Percentiles rank a stretch among this genome's conserved stretches.
Conservation (phyloP, 306 rosid species). For the Gastrolobium villosum region DNA sequence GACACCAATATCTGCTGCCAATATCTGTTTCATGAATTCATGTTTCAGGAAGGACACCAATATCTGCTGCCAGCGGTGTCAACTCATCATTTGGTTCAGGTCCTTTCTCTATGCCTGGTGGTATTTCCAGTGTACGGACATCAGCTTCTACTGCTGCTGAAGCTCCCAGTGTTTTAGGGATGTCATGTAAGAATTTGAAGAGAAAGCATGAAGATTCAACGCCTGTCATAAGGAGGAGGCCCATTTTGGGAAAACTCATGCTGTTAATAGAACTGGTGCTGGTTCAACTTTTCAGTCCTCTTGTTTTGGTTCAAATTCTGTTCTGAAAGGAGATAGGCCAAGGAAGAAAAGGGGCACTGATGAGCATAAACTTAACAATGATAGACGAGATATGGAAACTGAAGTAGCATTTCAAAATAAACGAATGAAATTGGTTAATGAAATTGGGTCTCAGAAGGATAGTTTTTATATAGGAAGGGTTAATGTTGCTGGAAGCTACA, state of each 20-base stretch:
- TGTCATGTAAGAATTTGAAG: constrained; percentile 56
- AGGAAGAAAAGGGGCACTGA: constrained; percentile 53
- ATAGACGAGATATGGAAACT: constrained; percentile 33
- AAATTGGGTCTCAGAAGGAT: too few relatives aligned
- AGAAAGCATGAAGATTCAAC: constrained; percentile 52
- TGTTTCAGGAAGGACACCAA: constrained; percentile 52
- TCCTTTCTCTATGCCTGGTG: constrained; percentile 47
- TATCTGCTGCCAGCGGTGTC: constrained; percentile 49
- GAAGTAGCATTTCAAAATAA: too few relatives aligned
- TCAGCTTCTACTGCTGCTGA: constrained; percentile 55
- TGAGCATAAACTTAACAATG: constrained; percentile 43
- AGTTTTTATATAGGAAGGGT: too few relatives aligned
- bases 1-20: too few relatives aligned
- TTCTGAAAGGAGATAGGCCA: constrained; percentile 52
- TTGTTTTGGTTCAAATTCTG: constrained; percentile 46
- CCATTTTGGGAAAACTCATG: constrained; percentile 43
- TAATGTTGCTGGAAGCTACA: too few relatives aligned
- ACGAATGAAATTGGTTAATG: too few relatives aligned
- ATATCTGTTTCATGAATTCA: too few relatives aligned
- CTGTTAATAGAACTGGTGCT: constrained; percentile 50
- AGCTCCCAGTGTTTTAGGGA: constrained; percentile 48
- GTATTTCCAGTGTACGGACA: constrained; percentile 40
- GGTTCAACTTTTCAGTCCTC: constrained; percentile 50
- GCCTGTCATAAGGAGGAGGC: constrained; percentile 45
- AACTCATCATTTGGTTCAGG: constrained; percentile 51